Evolutionary conservation across 192 early-diverging fungal genomes (phyloP), one percentile per base, ranked within the genome.

Genomic region (Rhizoclosmatium sp.): DNA sequence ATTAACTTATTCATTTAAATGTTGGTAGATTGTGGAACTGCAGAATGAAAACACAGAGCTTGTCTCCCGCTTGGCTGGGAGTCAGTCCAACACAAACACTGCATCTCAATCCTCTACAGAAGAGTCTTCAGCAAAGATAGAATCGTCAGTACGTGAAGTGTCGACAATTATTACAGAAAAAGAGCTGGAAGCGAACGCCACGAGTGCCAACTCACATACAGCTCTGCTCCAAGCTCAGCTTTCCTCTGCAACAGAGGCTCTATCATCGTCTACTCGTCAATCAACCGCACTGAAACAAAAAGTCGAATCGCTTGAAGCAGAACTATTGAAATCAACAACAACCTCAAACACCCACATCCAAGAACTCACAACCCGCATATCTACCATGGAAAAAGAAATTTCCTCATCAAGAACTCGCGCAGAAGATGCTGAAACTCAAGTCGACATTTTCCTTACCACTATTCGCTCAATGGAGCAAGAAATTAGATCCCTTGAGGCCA

Each of bases 301-400:
- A 68, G 44, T 68, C 66, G 47, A 68, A 21, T 68, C 66, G 9
- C 66, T 68, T 12, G 40, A 68, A 68, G 14, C 4, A 31, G 3
- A 44, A 42, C 66, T 68, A n/a, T 10, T 42, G 40, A 9, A 16
- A 16, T 44, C 66, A 68, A 62, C 9, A 5, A 19, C 60, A 7
- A 7, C 7, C 60, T 62, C 60, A 0, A 23, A 31, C 9, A 7
- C 60, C 19, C 60, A 21, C 9, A 62, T 62, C 60, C 14, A 9
- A 62, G 60, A 62, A 7, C 60, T 62, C 9, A 62, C 60, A 7
- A 62, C 60, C 7, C 9, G 60, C 4, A 31, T 62, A 7, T 21
- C 21, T 21, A 21, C 9, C 39, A 5, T 19, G 21, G 60, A 62
- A 62, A 19, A 4, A 4, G 60, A 62, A 19, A 7, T 62, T 4